A percentile compares a stretch with the other conserved stretches of the same genome.
Conservation (phyloP, 345 rosid species). For the Corchorus capsularis region DNA sequence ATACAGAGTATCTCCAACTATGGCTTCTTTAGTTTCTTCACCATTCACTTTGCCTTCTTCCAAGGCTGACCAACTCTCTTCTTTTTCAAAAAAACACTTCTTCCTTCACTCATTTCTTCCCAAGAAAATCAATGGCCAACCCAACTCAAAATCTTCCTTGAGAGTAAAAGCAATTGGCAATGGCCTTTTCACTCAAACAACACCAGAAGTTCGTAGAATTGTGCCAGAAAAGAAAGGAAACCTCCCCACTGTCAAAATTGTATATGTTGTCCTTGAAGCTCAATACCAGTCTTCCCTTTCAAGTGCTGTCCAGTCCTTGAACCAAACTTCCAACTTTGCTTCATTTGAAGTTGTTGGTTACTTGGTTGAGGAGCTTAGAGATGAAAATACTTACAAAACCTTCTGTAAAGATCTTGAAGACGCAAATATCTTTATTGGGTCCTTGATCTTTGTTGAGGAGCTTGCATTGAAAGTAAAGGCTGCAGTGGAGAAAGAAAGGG, state of each 20-base stretch:
- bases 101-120: slow-evolving; percentile 75
- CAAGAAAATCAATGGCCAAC: slow-evolving; percentile 34
- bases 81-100: slow-evolving; percentile 70
- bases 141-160: slow-evolving; percentile 41
- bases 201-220: slow-evolving; percentile 86
- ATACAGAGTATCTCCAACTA: slow-evolving; percentile 26
- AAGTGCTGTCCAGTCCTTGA: slow-evolving; percentile 73
- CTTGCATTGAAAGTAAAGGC: slow-evolving; percentile 82
- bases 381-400: slow-evolving; percentile 58
- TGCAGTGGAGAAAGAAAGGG: slow-evolving; percentile 95
- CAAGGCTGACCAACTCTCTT: slow-evolving; percentile 70
- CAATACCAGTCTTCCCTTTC: slow-evolving; percentile 93
- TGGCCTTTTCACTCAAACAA: slow-evolving; percentile 94
- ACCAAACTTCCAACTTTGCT: slow-evolving; percentile 60
- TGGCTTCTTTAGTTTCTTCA: slow-evolving; percentile 80
- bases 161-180: slow-evolving; percentile 70
- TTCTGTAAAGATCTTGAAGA: slow-evolving; percentile 89
- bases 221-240: slow-evolving; percentile 69
- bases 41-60: slow-evolving; percentile 65
- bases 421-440: slow-evolving; percentile 91
- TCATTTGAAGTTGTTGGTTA: slow-evolving; percentile 90
- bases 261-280: slow-evolving; percentile 95
- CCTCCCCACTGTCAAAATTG: slow-evolving; percentile 80
- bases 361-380: slow-evolving; percentile 95
- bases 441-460: slow-evolving; percentile 94